Base-by-base conservation (phyloP, 2,329 filamentous ascomycete genomes). In the Phoma sp. region DNA sequence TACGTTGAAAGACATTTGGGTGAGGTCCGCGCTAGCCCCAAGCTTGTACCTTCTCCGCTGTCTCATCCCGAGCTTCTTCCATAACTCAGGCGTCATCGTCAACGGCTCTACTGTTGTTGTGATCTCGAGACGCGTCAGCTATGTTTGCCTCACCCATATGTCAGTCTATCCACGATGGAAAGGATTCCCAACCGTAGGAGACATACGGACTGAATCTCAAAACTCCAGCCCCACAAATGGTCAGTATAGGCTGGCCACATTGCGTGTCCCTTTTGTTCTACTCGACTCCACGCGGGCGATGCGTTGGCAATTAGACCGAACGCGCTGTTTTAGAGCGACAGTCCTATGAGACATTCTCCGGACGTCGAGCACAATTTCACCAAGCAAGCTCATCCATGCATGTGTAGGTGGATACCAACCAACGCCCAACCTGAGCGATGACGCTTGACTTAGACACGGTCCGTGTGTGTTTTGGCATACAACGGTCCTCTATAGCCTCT, bases 351-450 rank as follows among this genome's bases (percentile, higher is more conserved):
- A 50, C 43, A 8, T n/a, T 13, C 12, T 12, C 12, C 19, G 31
- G 6, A 10, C 24, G 47, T 22, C 37, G 25, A 43, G 35, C 48
- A 6, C 25, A 51, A 44, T 44, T 33, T 50, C 31, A 51, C 21
- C 7, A 25, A n/a, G 33, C 43, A 53, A 53, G 50, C 50, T 21
- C 32, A 53, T 31, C 50, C 50, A 47, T 47, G 50, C 32, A 32
- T 47, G 32, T 43, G 24, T 17, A 31, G 17, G 38, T 53, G 38
- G 27, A 32, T 37, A 35, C 41, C 13, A 17, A 44, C 43, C 50
- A 52, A 41, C 37, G 22, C 27, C n/a, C 27, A 31, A 24, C 22
- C 37, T 36, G 36, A 41, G 29, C 43, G n/a, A 52, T 37, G 35
- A 52, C 43, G 31, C 39, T 19, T 22, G 36, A 17, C 50, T 37